Percentiles rank a stretch among this genome's conserved stretches.
These are phyloP conservation scores for Closterium sp. DNA, from an alignment of 139 green algal genomes.

Conservation along the genomic window DNA sequence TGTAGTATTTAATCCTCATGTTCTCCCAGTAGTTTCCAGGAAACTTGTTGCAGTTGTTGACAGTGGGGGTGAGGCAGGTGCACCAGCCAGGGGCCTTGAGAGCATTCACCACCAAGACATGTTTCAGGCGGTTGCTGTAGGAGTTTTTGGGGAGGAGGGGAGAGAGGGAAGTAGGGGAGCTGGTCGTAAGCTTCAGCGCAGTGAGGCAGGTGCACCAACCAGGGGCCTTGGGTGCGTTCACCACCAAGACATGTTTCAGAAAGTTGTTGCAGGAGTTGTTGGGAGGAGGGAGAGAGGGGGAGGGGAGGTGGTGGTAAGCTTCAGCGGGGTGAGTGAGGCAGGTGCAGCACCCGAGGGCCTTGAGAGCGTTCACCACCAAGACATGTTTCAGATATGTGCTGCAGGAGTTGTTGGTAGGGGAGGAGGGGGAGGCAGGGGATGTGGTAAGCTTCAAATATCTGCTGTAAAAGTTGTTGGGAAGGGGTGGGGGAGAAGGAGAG, in stretches of 20 bases:
- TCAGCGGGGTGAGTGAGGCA: too few species aligned
- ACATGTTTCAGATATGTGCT: neutral
- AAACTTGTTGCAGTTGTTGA: conserved; percentile 35
- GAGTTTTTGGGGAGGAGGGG: neutral
- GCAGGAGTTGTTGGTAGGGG: too few species aligned
- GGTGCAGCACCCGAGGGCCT: too few species aligned
- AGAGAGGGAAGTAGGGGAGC: neutral
- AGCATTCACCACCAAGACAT: neutral
- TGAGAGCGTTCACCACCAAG: neutral
- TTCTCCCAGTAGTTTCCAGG: conserved; percentile 26
- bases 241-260: neutral
- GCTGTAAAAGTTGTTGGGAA: neutral
- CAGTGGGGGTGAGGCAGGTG: neutral
- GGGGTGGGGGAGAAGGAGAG: neutral
- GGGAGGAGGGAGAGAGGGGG: neutral
- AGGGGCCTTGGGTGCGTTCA: neutral
- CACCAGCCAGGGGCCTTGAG: neutral
- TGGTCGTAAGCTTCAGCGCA: too few species aligned
- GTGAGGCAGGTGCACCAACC: too few species aligned
- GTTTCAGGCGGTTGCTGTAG: neutral
- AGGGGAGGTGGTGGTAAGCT: neutral
- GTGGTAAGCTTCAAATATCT: neutral
- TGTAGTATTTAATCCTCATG: neutral
- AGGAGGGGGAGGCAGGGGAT: too few species aligned
- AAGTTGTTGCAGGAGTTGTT: neutral